These are phyloP conservation scores for Solanum gandarillasii DNA, from an alignment of 257 asterid species.

Conservation along the genomic window DNA sequence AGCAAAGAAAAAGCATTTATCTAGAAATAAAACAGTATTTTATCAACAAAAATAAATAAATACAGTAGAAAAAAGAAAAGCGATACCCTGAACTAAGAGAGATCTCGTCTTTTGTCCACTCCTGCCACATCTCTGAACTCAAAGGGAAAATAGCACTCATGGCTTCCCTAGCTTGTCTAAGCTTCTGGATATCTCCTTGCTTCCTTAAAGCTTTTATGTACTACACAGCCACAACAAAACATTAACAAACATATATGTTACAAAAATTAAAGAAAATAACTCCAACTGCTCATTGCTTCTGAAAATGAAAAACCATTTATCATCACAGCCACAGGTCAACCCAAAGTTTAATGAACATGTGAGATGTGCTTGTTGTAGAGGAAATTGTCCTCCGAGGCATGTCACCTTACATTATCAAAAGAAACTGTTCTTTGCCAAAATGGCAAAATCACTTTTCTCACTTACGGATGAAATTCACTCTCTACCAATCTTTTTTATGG, in stretches of 20 bases:
- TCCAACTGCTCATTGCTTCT: neutral
- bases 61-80: neutral
- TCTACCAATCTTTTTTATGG: neutral
- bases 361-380: neutral
- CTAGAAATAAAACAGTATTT: neutral
- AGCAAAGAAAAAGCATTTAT: neutral
- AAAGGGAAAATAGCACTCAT: conserved; percentile 78
- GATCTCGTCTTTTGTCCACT: conserved; percentile 86
- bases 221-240: conserved; percentile 23
- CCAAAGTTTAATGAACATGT: neutral
- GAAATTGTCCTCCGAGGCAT: neutral
- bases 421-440: neutral
- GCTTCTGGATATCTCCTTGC: conserved; percentile 78
- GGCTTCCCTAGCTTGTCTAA: conserved; percentile 81
- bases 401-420: neutral
- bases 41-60: neutral
- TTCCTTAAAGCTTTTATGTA: conserved; percentile 69
- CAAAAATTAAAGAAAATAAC: neutral
- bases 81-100: conserved; percentile 50
- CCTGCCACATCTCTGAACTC: conserved; percentile 83
- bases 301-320: neutral
- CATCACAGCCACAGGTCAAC: neutral
- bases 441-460: neutral
- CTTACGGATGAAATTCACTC: neutral
- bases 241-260: neutral